Base-by-base conservation (phyloP, 1,139 yeast species). In the Candida mesenterica region DNA sequence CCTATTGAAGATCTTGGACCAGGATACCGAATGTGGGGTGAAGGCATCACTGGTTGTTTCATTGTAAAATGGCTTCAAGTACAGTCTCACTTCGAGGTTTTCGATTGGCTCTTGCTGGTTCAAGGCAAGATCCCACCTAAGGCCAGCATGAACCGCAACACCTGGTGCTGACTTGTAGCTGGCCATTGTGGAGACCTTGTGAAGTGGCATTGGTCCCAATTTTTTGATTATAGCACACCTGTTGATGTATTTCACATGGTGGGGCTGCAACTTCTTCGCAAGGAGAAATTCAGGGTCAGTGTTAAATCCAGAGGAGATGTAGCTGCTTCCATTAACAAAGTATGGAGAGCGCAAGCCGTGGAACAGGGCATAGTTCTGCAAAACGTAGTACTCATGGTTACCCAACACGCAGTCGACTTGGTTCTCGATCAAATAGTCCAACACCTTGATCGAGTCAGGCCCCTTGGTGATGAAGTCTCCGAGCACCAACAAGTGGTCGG, bases 381-480 rank as follows among this genome's bases (percentile, higher is more conserved):
- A 51, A 13, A 82, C 72, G 43, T 76, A 78, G 47, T 80, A 71
- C 55, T 90, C 97, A 57, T 90, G 96, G 62, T 90, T 90, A 0
- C 97, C 97, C 43, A 94, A 62, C 3, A 90, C 78, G 56, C 96
- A 89, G 33, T 77, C 78, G 13, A 85, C 72, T 4, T 74, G 61
- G 44, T 79, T 60, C n/a, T 72, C 62, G 31, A 80, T 72, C 29
- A 87, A 80, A 48, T 62, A 82, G 40, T 88, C 83, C 19, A 88
- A 56, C 4, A 88, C 87, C 35, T 74, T 77, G 10, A 75, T 44
- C 1, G 95, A 84, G 42, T 84, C 79, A 1, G 86, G 83, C 0
- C 97, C 97, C 55, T 89, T 90, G 38, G 90, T 72, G 20, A 86
- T 69, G 55, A 89, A 86, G 53, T 90, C 97, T 2, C 97, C 97